A percentile compares a stretch with the other conserved stretches of the same genome.
These are phyloP conservation scores for Amanita thiersii DNA, from an alignment of 768 basidiomycete genomes.

Conservation along the genomic window DNA sequence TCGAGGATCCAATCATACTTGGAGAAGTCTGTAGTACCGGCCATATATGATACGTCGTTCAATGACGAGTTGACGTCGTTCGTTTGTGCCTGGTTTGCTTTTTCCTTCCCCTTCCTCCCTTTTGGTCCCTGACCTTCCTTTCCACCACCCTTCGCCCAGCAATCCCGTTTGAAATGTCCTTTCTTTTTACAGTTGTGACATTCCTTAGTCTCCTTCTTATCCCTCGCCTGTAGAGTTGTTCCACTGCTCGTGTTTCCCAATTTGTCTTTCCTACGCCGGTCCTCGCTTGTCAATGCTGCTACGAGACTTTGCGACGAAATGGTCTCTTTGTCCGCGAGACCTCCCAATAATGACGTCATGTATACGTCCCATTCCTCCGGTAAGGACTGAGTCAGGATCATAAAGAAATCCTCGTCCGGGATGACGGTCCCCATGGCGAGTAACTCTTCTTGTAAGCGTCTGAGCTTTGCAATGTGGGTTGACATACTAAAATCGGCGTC, in stretches of 20 bases:
- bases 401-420: conserved; percentile 20
- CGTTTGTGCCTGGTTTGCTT: conserved; percentile 11
- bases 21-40: conserved; percentile 6
- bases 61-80: conserved; percentile 10
- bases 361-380: conserved; percentile 21
- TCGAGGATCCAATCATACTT: conserved; percentile 17
- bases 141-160: conserved; percentile 23
- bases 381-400: conserved; percentile 19
- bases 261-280: not conserved
- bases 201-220: conserved; percentile 7
- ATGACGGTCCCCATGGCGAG: conserved; percentile 17
- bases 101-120: conserved; percentile 13
- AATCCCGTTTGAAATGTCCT: conserved; percentile 19
- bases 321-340: not conserved
- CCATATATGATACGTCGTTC: conserved; percentile 11
- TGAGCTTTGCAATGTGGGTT: conserved; percentile 17
- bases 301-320: too few relatives aligned
- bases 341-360: too few relatives aligned
- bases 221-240: not conserved
- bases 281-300: not conserved
- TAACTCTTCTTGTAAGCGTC: conserved; percentile 17
- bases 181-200: conserved; percentile 24
- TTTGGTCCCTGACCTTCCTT: conserved; percentile 24
- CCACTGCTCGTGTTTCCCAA: not conserved
- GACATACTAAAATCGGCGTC: conserved; percentile 20